Percentiles rank a stretch among this genome's conserved stretches.
Evolutionary conservation across 768 basidiomycete species (phyloP).

Genomic region (Suillus discolor): DNA sequence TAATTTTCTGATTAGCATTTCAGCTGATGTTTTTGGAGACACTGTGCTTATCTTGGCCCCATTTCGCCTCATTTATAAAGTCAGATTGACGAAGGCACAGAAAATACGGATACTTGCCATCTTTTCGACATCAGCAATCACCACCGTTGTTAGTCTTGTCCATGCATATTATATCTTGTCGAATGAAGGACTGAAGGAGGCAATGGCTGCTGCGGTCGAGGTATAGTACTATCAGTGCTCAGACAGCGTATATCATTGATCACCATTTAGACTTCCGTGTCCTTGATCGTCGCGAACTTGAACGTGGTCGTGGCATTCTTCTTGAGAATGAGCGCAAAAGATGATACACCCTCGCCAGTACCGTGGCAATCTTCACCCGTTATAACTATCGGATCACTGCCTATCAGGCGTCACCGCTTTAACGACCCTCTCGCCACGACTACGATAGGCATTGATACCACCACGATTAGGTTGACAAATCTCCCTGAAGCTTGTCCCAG

Average conservation of each 20-base stretch:
- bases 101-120: constrained; percentile 44
- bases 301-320: neutral
- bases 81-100: constrained; percentile 42
- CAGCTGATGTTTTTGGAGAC: constrained; percentile 54
- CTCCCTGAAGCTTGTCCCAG: neutral
- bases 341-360: neutral
- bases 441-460: neutral
- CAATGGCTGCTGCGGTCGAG: neutral
- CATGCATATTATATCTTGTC: constrained; percentile 40
- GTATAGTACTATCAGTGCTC: constrained; percentile 1
- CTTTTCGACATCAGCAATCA: constrained; percentile 57
- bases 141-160: constrained; percentile 45
- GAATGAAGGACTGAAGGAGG: neutral
- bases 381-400: neutral
- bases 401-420: neutral
- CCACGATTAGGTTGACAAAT: neutral
- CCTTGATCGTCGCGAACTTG: neutral
- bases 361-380: neutral
- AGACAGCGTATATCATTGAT: neutral
- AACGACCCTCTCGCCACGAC: neutral
- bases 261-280: neutral
- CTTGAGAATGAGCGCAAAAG: neutral
- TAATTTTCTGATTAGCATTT: constrained; percentile 4
- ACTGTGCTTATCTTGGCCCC: constrained; percentile 49
- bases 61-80: constrained; percentile 43